Conservation (phyloP, 352 stramenopile genomes). For the Globisporangium recalcitrans region DNA sequence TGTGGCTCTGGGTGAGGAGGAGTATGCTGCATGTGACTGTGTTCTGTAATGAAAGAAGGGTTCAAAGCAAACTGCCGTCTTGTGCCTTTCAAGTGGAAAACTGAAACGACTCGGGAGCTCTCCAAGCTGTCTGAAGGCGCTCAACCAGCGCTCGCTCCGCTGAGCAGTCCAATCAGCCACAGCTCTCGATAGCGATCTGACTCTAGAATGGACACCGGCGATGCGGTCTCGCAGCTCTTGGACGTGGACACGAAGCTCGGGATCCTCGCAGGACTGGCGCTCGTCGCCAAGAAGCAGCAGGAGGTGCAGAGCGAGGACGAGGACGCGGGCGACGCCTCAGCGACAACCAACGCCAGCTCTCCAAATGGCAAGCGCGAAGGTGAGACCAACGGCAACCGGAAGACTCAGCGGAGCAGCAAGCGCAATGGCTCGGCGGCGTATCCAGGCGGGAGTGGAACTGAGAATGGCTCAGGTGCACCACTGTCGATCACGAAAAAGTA, state of each 20-base stretch:
- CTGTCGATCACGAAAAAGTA: slow-evolving; percentile 23
- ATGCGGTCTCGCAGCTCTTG: slow-evolving; percentile 32
- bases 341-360: not conserved
- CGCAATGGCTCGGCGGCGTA: not conserved
- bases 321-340: not conserved
- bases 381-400: not conserved
- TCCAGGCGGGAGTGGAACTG: not conserved
- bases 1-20: too few relatives aligned
- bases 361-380: slow-evolving; percentile 12
- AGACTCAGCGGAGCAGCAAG: slow-evolving; percentile 10
- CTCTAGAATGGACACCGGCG: not conserved
- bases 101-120: too few relatives aligned
- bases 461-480: not conserved
- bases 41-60: too few relatives aligned
- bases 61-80: too few relatives aligned
- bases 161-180: too few relatives aligned
- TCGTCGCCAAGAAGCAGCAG: slow-evolving; percentile 29
- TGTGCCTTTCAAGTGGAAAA: too few relatives aligned
- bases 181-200: too few relatives aligned
- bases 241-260: slow-evolving; percentile 42
- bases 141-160: too few relatives aligned
- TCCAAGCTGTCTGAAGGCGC: too few relatives aligned
- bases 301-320: slow-evolving; percentile 26
- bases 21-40: too few relatives aligned
- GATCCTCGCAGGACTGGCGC: slow-evolving; percentile 48